These are phyloP conservation scores for Eimeria praecox DNA, from an alignment of 169 alveolate genomes.

Conservation along the genomic window DNA sequence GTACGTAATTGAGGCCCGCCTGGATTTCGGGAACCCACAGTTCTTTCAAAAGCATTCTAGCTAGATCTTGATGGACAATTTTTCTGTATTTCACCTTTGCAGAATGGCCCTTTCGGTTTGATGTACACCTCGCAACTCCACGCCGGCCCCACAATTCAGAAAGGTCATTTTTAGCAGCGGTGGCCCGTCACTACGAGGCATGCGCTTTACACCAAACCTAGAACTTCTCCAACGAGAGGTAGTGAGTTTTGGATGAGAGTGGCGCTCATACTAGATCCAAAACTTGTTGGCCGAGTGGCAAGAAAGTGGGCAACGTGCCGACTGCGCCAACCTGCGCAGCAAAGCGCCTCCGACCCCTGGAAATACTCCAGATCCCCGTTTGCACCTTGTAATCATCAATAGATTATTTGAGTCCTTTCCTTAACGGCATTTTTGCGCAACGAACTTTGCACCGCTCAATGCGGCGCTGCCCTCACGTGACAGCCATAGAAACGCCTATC, in stretches of 20 bases:
- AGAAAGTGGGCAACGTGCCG: not conserved
- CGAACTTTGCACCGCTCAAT: not conserved
- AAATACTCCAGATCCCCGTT: not conserved
- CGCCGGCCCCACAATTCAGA: slow-evolving; percentile 45
- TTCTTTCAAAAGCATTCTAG: not conserved
- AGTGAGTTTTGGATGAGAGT: not conserved
- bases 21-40: not conserved
- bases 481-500: not conserved
- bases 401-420: not conserved
- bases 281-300: not conserved
- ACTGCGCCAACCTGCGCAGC: slow-evolving; percentile 39
- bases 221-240: not conserved
- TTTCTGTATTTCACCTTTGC: not conserved
- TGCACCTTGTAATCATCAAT: not conserved
- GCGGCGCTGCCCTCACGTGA: not conserved
- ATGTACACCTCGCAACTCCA: not conserved
- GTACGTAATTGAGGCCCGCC: not conserved
- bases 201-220: not conserved
- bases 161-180: not conserved
- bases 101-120: not conserved
- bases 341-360: slow-evolving; percentile 17
- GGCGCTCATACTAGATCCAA: not conserved
- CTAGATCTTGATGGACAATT: not conserved
- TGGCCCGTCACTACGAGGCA: not conserved
- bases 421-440: not conserved